phyloP scores from a whole-genome alignment of 2,329 filamentous ascomycete genomes.

The Akanthomyces dipterigenus region DNA sequence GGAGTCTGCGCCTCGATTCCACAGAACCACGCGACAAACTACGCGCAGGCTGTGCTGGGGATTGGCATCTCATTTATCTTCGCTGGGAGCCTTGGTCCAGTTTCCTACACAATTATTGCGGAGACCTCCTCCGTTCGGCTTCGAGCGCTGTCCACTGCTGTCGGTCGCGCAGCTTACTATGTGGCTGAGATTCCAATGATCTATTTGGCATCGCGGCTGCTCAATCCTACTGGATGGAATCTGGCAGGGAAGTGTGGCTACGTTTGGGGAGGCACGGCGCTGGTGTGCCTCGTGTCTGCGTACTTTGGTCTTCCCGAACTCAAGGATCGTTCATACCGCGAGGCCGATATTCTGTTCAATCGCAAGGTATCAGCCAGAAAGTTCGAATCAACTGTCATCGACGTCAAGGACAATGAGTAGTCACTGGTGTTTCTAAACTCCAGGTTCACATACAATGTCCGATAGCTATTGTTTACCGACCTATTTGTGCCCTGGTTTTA shows the following conservation, averaged over 20 bases:
- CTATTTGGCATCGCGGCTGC: constrained; percentile 31
- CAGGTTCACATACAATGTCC: no score
- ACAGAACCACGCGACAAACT: constrained; percentile 27
- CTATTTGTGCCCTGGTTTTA: no score
- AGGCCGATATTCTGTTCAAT: constrained; percentile 38
- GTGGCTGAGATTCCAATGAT: constrained; percentile 36
- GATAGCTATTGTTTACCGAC: no score
- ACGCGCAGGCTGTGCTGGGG: constrained; percentile 30
- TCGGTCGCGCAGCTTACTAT: constrained; percentile 34
- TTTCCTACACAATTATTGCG: constrained; percentile 32
- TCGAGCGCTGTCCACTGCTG: constrained; percentile 29
- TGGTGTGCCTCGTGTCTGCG: constrained; percentile 32
- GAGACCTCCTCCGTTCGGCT: constrained; percentile 32
- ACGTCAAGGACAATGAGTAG: constrained; percentile 35
- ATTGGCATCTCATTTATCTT: constrained; percentile 34
- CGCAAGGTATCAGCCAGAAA: constrained; percentile 34
- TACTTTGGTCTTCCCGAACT: constrained; percentile 39
- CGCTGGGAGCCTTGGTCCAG: constrained; percentile 27
- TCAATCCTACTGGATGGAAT: constrained; percentile 33
- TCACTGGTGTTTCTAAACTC: neutral
- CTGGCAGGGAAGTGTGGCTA: constrained; percentile 39
- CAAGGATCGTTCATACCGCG: constrained; percentile 38
- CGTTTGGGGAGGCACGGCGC: constrained; percentile 38
- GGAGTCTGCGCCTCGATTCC: constrained; percentile 28
- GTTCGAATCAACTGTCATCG: constrained; percentile 37